Conservation (phyloP, 106 monocot genomes). For the Hemerocallis citrina region DNA sequence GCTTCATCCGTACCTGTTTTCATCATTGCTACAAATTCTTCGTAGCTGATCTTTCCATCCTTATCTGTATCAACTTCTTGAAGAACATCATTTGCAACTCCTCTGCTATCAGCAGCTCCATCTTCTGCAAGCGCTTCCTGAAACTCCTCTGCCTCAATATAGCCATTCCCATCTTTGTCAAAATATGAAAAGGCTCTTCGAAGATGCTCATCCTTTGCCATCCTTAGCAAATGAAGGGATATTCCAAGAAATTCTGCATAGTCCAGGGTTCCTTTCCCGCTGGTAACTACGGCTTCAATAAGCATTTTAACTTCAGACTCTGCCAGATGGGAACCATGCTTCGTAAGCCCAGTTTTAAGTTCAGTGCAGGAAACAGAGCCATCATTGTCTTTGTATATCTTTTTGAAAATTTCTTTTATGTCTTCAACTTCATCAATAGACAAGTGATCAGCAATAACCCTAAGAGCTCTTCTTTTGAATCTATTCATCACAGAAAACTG, state of each 20-base stretch:
- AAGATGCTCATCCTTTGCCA: constrained; percentile 93
- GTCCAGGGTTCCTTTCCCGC: constrained; percentile 69
- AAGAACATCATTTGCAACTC: constrained; percentile 80
- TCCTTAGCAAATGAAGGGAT: constrained; percentile 80
- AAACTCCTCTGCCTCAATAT: constrained; percentile 79
- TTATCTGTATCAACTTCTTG: constrained; percentile 96
- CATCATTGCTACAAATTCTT: too few species aligned
- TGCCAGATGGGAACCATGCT: constrained; percentile 44
- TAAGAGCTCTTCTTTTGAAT: constrained; percentile 93
- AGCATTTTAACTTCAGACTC: constrained; percentile 67
- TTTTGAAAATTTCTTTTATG: constrained; percentile 58
- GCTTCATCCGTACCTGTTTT: too few species aligned
- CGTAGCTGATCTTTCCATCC: too few species aligned
- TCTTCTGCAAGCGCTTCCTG: constrained; percentile 75
- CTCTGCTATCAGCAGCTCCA: constrained; percentile 46
- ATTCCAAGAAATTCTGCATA: constrained; percentile 91
- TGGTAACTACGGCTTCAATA: constrained; percentile 74
- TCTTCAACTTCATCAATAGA: constrained; percentile 62
- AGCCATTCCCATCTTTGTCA: constrained; percentile 87
- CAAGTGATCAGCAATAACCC: constrained; percentile 78
- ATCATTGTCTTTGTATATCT: constrained; percentile 57
- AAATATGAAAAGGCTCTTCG: constrained; percentile 76
- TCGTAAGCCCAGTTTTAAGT: constrained; percentile 43
- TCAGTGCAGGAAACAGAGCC: constrained; percentile 50
- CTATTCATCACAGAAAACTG: constrained; percentile 98